A percentile compares a stretch with the other conserved stretches of the same genome.
phyloP scores from a whole-genome alignment of 169 alveolate genomes.

The Amoebophrya sp. region DNA sequence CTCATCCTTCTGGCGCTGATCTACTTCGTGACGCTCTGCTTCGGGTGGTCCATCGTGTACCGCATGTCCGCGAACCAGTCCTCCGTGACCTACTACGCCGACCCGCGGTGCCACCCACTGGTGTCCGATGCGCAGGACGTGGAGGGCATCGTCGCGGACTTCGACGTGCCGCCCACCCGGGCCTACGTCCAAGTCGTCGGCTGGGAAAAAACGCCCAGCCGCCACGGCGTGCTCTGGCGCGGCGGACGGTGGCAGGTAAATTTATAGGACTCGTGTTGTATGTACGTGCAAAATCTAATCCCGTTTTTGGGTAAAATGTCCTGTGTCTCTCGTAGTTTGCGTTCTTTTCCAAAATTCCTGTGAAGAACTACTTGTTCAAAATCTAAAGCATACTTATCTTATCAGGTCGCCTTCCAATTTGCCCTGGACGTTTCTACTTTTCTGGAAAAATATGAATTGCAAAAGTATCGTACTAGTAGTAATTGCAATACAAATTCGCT shows the following conservation, averaged over 20 bases:
- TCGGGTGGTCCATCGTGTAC: background rate
- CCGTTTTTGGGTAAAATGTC: too few relatives aligned
- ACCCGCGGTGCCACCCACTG: background rate
- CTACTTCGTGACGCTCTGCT: background rate
- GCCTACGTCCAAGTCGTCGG: background rate
- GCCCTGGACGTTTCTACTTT: background rate
- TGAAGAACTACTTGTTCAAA: too few relatives aligned
- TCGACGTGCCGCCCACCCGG: background rate
- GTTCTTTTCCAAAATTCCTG: too few relatives aligned
- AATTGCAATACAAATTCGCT: too few relatives aligned
- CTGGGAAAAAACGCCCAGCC: background rate
- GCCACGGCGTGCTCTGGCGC: background rate
- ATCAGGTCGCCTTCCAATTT: background rate
- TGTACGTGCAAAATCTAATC: too few relatives aligned
- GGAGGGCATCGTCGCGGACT: background rate
- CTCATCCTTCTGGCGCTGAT: background rate
- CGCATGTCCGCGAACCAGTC: background rate
- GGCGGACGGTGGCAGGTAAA: constrained; percentile 21
- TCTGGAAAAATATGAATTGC: too few relatives aligned
- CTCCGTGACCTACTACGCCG: background rate
- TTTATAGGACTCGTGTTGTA: too few relatives aligned
- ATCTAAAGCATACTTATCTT: background rate
- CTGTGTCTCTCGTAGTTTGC: too few relatives aligned
- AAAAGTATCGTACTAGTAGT: too few relatives aligned
- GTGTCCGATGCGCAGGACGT: background rate